A percentile compares a stretch with the other conserved stretches of the same genome.
phyloP scores from a whole-genome alignment of 805 yeast species.

The Sugiyamaella smithiae region DNA sequence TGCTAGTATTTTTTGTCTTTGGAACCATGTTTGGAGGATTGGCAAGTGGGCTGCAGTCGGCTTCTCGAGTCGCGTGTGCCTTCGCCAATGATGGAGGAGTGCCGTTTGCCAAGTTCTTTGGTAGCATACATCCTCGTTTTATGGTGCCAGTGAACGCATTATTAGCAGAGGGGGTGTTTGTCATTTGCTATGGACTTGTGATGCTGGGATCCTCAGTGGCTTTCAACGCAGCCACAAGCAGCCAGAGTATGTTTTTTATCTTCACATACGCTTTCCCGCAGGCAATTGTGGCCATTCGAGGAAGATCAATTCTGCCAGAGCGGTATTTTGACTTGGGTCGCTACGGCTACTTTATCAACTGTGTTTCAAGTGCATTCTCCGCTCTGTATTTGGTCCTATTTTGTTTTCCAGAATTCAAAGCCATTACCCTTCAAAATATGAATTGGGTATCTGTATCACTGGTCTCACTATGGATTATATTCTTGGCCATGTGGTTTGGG shows the following conservation, averaged over 20 bases:
- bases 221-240: slow-evolving; percentile 3
- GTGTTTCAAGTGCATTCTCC: background rate
- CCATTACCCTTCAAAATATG: slow-evolving; percentile 5
- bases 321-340: slow-evolving; percentile 6
- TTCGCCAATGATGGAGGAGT: slow-evolving; percentile 4
- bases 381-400: slow-evolving; percentile 2
- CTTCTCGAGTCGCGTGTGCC: slow-evolving; percentile 5
- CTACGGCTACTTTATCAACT: slow-evolving; percentile 2
- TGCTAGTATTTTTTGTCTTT: slow-evolving; percentile 1
- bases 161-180: background rate
- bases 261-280: slow-evolving; percentile 6
- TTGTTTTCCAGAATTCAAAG: slow-evolving; percentile 1
- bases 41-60: background rate
- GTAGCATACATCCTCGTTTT: background rate
- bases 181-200: slow-evolving; percentile 1
- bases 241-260: slow-evolving; percentile 5
- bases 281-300: background rate
- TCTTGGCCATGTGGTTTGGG: background rate
- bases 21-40: slow-evolving; percentile 7
- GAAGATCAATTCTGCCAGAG: slow-evolving; percentile 2
- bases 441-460: slow-evolving; percentile 7
- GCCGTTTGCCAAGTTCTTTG: slow-evolving; percentile 1
- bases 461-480: background rate
- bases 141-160: slow-evolving; percentile 4
- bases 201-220: slow-evolving; percentile 7